Evolutionary conservation across 2,329 filamentous ascomycete species (phyloP).

Genomic region (Neofusicoccum ribis): DNA sequence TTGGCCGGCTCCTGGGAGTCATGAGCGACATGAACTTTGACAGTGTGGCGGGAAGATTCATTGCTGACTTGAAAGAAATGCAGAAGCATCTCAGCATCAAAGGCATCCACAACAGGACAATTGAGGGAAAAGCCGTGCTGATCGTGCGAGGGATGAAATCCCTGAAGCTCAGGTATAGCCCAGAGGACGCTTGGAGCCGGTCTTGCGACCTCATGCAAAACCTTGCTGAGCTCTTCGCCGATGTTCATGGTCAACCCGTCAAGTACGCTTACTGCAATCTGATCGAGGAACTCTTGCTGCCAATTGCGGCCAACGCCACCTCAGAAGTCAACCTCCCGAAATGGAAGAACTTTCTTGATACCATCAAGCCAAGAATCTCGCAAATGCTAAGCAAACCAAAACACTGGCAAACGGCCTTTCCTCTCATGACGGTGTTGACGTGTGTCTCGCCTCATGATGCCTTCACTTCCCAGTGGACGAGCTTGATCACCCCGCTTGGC

Average conservation of each 20-base stretch:
- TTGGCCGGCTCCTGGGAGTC: slow-evolving; percentile 87
- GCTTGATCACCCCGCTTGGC: slow-evolving; percentile 74
- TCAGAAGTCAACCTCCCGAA: slow-evolving; percentile 76
- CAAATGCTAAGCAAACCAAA: slow-evolving; percentile 89
- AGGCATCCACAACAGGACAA: slow-evolving; percentile 64
- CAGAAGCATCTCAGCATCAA: slow-evolving; percentile 76
- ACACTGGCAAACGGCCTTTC: slow-evolving; percentile 88
- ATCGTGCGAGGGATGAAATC: slow-evolving; percentile 91
- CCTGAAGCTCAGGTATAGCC: slow-evolving; percentile 71
- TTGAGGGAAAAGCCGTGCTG: slow-evolving; percentile 81
- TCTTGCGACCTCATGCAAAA: slow-evolving; percentile 87
- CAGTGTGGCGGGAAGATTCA: slow-evolving; percentile 78
- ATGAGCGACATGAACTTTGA: slow-evolving; percentile 93
- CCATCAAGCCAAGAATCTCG: slow-evolving; percentile 73
- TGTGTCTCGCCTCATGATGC: slow-evolving; percentile 84
- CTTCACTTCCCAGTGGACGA: slow-evolving; percentile 84
- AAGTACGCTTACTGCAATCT: slow-evolving; percentile 95
- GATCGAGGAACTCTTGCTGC: slow-evolving; percentile 80
- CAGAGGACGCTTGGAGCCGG: slow-evolving; percentile 75
- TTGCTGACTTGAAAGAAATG: slow-evolving; percentile 74
- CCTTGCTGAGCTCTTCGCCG: slow-evolving; percentile 78
- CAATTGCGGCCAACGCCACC: slow-evolving; percentile 78
- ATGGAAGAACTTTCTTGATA: slow-evolving; percentile 83
- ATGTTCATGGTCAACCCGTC: slow-evolving; percentile 82
- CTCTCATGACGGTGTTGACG: slow-evolving; percentile 80